Evolutionary conservation across 208 protist species (phyloP).

Genomic region (Leishmania turanica): DNA sequence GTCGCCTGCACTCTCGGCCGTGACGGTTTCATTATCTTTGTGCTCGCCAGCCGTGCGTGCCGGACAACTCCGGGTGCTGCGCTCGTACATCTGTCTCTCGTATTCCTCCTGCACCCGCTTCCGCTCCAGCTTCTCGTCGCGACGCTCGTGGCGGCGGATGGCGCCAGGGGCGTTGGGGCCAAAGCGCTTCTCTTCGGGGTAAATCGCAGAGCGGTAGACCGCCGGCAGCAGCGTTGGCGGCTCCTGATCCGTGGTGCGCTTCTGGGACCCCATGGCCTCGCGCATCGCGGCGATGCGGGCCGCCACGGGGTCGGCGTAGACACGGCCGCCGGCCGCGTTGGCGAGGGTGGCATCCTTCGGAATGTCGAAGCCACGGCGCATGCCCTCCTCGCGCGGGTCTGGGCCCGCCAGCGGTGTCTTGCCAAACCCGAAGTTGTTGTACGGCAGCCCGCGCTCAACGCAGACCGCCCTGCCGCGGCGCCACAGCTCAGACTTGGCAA

Average conservation of each 20-base stretch:
- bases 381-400: slow-evolving; percentile 65
- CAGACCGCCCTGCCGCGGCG: slow-evolving; percentile 58
- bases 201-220: slow-evolving; percentile 79
- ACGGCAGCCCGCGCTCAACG: slow-evolving; percentile 56
- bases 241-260: slow-evolving; percentile 15
- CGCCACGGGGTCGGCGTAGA: slow-evolving; percentile 34
- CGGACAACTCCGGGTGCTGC: slow-evolving; percentile 9
- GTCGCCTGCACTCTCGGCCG: slow-evolving; percentile 11
- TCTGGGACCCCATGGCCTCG: slow-evolving; percentile 16
- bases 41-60: slow-evolving; percentile 15
- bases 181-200: slow-evolving; percentile 64
- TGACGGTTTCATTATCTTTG: slow-evolving; percentile 12
- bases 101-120: slow-evolving; percentile 48
- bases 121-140: slow-evolving; percentile 76
- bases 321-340: slow-evolving; percentile 14
- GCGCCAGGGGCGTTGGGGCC: slow-evolving; percentile 78
- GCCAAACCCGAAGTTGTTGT: slow-evolving; percentile 73
- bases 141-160: slow-evolving; percentile 76
- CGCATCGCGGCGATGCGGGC: slow-evolving; percentile 32
- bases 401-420: slow-evolving; percentile 39
- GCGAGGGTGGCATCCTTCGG: slow-evolving; percentile 30
- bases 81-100: slow-evolving; percentile 31
- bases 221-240: slow-evolving; percentile 52
- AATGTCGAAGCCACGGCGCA: slow-evolving; percentile 55
- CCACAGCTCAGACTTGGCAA: slow-evolving; percentile 61